A percentile compares a stretch with the other conserved stretches of the same genome.
Evolutionary conservation across 2,329 filamentous ascomycete genomes (phyloP).

Genomic region (Neocatenulostroma microsporum): DNA sequence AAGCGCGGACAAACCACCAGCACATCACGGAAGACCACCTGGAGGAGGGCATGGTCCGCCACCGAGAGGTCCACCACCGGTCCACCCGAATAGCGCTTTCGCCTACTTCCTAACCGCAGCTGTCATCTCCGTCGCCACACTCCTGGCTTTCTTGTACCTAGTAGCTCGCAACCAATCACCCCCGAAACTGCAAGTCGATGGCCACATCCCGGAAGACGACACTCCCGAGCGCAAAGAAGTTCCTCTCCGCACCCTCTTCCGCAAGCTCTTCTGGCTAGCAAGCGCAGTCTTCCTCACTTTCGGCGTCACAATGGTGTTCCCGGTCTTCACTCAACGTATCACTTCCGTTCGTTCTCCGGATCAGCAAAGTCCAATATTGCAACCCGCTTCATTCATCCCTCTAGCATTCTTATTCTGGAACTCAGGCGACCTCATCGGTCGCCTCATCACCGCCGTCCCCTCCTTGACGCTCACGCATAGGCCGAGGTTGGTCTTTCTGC

Average conservation of each 20-base stretch:
- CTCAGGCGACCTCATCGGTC: slow-evolving; percentile 70
- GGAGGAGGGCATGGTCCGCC: slow-evolving; percentile 8
- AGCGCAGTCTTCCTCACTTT: slow-evolving; percentile 76
- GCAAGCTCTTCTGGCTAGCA: slow-evolving; percentile 71
- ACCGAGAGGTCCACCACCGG: slow-evolving; percentile 29
- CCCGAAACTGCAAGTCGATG: slow-evolving; percentile 11
- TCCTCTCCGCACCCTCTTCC: slow-evolving; percentile 58
- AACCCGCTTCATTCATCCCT: slow-evolving; percentile 74
- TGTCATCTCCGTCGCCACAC: slow-evolving; percentile 59
- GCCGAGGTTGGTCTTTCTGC: slow-evolving; percentile 59
- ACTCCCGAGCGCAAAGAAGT: slow-evolving; percentile 41
- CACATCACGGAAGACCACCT: no score
- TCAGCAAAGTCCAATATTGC: slow-evolving; percentile 53
- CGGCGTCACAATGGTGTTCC: slow-evolving; percentile 83
- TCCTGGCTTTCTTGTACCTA: slow-evolving; percentile 69
- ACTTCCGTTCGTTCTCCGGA: slow-evolving; percentile 34
- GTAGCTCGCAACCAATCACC: slow-evolving; percentile 36
- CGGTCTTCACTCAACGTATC: slow-evolving; percentile 67
- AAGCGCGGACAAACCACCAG: no score
- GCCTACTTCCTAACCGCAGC: slow-evolving; percentile 88
- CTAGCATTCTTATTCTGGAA: slow-evolving; percentile 93
- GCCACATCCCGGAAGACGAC: slow-evolving; percentile 4
- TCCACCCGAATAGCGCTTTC: slow-evolving; percentile 65
- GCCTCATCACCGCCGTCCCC: slow-evolving; percentile 57
- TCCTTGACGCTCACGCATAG: slow-evolving; percentile 50